phyloP scores from a whole-genome alignment of 305 asterid genomes.

The Solanum hybrid region DNA sequence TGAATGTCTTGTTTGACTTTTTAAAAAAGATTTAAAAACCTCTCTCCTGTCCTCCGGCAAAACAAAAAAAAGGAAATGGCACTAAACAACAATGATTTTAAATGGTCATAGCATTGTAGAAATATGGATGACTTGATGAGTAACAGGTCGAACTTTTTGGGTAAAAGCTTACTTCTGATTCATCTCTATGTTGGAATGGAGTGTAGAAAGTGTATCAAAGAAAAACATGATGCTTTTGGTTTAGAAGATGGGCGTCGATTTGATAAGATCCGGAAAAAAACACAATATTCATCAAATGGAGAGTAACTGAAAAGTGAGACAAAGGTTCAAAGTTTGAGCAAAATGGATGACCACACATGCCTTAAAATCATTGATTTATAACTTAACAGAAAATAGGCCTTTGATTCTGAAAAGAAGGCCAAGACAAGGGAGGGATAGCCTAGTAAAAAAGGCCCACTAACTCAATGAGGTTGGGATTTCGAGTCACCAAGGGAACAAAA shows the following conservation, averaged over 20 bases:
- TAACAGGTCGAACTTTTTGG: background rate
- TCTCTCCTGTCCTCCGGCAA: background rate
- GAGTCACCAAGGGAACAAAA: background rate
- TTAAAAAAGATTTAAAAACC: background rate
- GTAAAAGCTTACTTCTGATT: background rate
- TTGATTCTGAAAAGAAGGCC: background rate
- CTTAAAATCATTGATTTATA: background rate
- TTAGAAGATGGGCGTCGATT: background rate
- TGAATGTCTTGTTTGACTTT: background rate
- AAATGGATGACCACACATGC: background rate
- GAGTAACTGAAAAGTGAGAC: background rate
- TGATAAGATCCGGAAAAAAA: background rate
- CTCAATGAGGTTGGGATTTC: background rate
- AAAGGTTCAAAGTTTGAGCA: background rate
- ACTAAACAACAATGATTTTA: background rate
- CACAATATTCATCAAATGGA: background rate
- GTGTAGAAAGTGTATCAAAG: background rate
- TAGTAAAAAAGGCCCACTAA: background rate
- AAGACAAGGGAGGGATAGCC: background rate
- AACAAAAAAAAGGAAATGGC: background rate
- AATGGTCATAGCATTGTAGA: background rate
- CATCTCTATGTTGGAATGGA: background rate
- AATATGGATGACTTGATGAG: background rate
- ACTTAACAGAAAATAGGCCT: background rate
- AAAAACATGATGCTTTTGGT: background rate